A percentile compares a stretch with the other conserved stretches of the same genome.
Conservation (phyloP, 176 grass and related monocot species). For the Oryza glaberrima region DNA sequence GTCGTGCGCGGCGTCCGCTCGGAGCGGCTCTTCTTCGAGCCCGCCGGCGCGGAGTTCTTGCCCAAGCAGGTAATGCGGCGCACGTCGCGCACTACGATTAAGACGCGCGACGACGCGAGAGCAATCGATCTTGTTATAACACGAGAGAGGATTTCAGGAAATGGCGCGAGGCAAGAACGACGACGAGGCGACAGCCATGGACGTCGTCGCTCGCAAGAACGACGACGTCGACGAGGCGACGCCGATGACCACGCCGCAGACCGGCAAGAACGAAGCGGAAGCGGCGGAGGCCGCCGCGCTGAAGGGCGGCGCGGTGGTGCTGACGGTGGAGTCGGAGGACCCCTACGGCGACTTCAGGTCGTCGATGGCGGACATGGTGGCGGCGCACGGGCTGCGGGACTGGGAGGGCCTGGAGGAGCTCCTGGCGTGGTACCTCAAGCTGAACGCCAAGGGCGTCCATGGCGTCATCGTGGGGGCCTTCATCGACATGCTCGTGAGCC, state of each 20-base stretch:
- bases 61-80: slow-evolving; percentile 43
- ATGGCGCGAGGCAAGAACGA: not conserved
- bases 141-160: slow-evolving; percentile 13
- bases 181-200: not conserved
- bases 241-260: not conserved
- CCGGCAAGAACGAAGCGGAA: not conserved
- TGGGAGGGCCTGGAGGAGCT: slow-evolving; percentile 88
- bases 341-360: slow-evolving; percentile 73
- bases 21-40: slow-evolving; percentile 78
- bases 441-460: slow-evolving; percentile 73
- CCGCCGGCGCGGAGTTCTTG: slow-evolving; percentile 49
- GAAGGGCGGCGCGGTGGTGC: slow-evolving; percentile 45
- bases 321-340: slow-evolving; percentile 65
- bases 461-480: slow-evolving; percentile 75
- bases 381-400: slow-evolving; percentile 64
- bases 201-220: not conserved
- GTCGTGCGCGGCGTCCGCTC: slow-evolving; percentile 63
- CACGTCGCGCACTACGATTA: not conserved
- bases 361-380: slow-evolving; percentile 86
- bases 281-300: slow-evolving; percentile 16
- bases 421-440: slow-evolving; percentile 71
- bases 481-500: slow-evolving; percentile 65
- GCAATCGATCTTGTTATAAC: slow-evolving; percentile 10
- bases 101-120: not conserved
- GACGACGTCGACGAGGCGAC: not conserved